phyloP scores from a whole-genome alignment of 2,329 filamentous ascomycete species.

The Colletotrichum caudatum region DNA sequence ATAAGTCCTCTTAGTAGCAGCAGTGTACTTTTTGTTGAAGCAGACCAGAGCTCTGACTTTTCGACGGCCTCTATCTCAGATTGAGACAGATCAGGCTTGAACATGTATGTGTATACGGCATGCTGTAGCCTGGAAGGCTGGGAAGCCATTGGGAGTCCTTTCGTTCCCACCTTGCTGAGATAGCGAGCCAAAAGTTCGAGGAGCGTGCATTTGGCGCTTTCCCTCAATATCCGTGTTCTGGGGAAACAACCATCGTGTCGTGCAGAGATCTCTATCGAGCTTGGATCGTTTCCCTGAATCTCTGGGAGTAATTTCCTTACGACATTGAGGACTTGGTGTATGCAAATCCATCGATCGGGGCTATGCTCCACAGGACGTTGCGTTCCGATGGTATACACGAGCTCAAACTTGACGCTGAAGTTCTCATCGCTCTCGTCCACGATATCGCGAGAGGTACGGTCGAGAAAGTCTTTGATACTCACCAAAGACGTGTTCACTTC shows the following conservation, averaged over 20 bases:
- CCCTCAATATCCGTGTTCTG: constrained; percentile 59
- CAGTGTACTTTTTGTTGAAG: constrained; percentile 51
- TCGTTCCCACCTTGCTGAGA: constrained; percentile 58
- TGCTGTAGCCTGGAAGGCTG: constrained; percentile 49
- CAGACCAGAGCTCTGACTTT: constrained; percentile 51
- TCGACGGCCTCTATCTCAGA: constrained; percentile 54
- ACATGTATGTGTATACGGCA: constrained; percentile 60
- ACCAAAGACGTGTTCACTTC: constrained; percentile 52
- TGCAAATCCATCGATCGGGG: constrained; percentile 67
- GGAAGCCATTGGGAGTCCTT: constrained; percentile 56
- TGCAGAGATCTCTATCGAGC: constrained; percentile 57
- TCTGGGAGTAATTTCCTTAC: constrained; percentile 50
- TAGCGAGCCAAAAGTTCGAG: constrained; percentile 50
- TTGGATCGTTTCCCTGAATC: constrained; percentile 49
- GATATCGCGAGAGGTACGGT: constrained; percentile 63
- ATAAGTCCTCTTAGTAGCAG: constrained; percentile 68
- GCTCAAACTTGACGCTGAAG: constrained; percentile 70
- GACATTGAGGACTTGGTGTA: constrained; percentile 64
- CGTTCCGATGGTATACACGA: constrained; percentile 71
- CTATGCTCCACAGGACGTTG: constrained; percentile 64
- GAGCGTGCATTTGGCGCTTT: constrained; percentile 48
- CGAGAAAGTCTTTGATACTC: constrained; percentile 58
- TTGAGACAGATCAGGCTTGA: constrained; percentile 46
- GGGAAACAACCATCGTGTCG: constrained; percentile 56
- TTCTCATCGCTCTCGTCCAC: constrained; percentile 76